These are phyloP conservation scores for Sporisorium iseilematis-ciliati DNA, from an alignment of 1,284 basidiomycete species.

Conservation along the genomic window DNA sequence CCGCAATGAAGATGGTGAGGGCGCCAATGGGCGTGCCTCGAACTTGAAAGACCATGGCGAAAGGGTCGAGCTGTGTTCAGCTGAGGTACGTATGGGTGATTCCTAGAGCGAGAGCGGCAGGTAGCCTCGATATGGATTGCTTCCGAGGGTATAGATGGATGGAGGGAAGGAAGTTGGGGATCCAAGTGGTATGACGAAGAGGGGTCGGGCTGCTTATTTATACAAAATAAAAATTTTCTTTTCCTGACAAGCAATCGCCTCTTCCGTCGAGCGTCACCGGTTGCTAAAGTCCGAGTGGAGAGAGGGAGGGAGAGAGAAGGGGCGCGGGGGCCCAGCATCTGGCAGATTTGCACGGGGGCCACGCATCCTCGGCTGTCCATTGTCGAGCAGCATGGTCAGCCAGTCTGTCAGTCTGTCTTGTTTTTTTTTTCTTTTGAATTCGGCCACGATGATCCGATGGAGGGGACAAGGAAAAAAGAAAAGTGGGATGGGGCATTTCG, in stretches of 20 bases:
- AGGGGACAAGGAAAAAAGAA: too few relatives aligned
- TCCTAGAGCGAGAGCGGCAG: too few relatives aligned
- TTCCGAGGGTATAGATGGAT: too few relatives aligned
- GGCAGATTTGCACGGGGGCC: neutral
- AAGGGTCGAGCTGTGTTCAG: neutral
- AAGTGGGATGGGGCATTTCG: neutral
- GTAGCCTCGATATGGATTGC: too few relatives aligned
- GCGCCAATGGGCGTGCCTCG: conserved; percentile 65
- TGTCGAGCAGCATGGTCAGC: neutral
- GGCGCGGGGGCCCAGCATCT: conserved; percentile 9
- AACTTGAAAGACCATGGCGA: conserved; percentile 48
- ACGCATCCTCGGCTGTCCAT: conserved; percentile 4
- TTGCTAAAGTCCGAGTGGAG: neutral
- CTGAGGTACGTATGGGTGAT: too few relatives aligned
- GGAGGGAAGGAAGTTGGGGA: too few relatives aligned
- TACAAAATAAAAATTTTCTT: neutral
- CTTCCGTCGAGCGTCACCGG: conserved; percentile 2
- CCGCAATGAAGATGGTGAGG: conserved; percentile 77
- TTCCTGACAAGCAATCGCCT: too few relatives aligned
- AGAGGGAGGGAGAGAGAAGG: neutral
- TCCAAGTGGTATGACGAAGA: too few relatives aligned
- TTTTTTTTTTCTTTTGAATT: neutral
- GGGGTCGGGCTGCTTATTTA: too few relatives aligned
- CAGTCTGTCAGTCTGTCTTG: neutral
- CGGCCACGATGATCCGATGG: conserved; percentile 2